Evolutionary conservation across 441 rosid species (phyloP).

Genomic region (Gossypium lobatum): DNA sequence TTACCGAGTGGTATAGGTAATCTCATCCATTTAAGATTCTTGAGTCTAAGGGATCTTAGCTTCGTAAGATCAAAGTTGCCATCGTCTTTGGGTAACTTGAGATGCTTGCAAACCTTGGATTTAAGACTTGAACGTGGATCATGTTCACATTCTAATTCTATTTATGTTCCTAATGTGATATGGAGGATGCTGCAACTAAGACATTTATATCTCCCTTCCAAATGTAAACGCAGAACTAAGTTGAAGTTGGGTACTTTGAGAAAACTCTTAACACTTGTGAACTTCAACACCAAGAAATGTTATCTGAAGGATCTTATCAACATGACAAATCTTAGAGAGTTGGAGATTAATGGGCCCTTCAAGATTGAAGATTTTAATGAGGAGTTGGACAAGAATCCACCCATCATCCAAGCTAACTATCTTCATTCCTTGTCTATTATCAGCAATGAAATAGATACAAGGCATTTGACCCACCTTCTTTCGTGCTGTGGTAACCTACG

Average conservation of each 20-base stretch:
- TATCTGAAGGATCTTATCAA: neutral
- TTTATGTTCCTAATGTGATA: neutral
- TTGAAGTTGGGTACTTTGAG: neutral
- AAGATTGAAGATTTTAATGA: neutral
- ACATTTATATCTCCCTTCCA: neutral
- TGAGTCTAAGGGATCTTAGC: neutral
- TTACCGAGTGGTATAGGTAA: neutral
- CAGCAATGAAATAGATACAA: neutral
- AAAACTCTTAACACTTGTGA: neutral
- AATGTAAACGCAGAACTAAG: neutral
- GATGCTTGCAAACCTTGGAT: conserved; percentile 8
- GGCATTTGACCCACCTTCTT: neutral
- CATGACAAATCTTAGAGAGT: neutral
- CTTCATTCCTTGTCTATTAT: neutral
- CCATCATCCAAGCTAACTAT: neutral
- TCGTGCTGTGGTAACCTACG: neutral
- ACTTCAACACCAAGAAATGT: neutral
- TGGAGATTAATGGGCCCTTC: neutral
- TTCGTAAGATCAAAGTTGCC: neutral
- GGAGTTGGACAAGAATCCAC: neutral
- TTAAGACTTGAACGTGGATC: neutral
- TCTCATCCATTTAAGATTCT: conserved; percentile 10
- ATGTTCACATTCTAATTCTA: too few relatives aligned
- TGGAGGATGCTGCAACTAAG: neutral
- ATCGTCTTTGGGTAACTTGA: neutral